Evolutionary conservation across 2,329 filamentous ascomycete genomes (phyloP), one percentile per base, ranked within the genome.

Genomic region (Nigrograna mackinnonii): DNA sequence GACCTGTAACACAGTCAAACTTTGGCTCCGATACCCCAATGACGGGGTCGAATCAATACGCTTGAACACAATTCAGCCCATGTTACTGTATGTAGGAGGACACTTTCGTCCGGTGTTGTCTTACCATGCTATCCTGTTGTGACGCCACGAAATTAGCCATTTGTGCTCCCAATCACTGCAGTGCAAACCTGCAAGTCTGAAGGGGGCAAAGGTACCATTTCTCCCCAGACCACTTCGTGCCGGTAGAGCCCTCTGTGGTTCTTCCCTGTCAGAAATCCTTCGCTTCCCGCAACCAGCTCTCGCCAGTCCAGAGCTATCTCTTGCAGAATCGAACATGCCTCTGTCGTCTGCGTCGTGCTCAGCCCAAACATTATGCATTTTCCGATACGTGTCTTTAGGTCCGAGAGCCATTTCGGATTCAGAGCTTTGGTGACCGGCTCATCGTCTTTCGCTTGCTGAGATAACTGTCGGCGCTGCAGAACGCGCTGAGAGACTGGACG

Each of bases 171-270:
- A 28, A 28, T 28, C 9, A 9, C 24, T 9, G 9, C 24, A 9
- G 9, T 28, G 24, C n/a, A 28, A 9, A 9, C 9, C 12, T 13
- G 31, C 17, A 34, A 16, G 12, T 18, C 16, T 17, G 17, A n/a
- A 28, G 22, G 36, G 35, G 17, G 19, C 26, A 19, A 39, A n/a
- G 73, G 68, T 71, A 89, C 88, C 86, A 91, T 89, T 66, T 96
- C 90, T 21, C 90, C 91, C 89, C 89, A 95, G 0, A 82, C 83
- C 18, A 95, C 85, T 50, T 78, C 76, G 46, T 89, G 84, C 39
- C 78, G 73, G 49, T 82, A 80, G 22, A 92, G 62, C 0, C 87
- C 82, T 34, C 78, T 80, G 37, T 82, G 75, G 52, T 79, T 77
- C 45, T 77, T 74, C 9, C 75, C 79, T 0, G 84, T 87, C 49